Evolutionary conservation across 805 yeast genomes (phyloP).

Genomic region (Yarrowia divulgata): DNA sequence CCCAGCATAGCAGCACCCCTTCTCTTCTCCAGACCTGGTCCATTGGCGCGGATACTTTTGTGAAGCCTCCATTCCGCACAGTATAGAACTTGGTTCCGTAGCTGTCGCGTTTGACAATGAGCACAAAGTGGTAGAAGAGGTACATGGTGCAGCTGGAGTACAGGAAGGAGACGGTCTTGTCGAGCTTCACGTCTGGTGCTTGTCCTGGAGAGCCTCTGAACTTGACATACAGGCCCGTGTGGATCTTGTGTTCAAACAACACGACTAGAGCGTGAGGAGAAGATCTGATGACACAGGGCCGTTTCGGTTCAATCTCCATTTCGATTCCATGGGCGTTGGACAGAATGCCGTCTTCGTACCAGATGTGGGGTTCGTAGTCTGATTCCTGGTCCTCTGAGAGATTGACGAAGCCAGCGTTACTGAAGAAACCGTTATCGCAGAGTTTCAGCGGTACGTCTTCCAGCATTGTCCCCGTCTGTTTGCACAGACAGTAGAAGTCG

Average conservation of each 20-base stretch:
- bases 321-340: neutral
- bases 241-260: conserved; percentile 4
- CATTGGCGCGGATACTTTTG: neutral
- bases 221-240: neutral
- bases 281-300: neutral
- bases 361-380: neutral
- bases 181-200: neutral
- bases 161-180: conserved; percentile 1
- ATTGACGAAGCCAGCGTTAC: neutral
- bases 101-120: neutral
- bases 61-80: neutral
- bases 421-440: conserved; percentile 5
- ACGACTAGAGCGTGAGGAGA: conserved; percentile 14
- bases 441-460: neutral
- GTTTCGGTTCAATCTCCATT: conserved; percentile 11
- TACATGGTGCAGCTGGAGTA: neutral
- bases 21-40: conserved; percentile 20
- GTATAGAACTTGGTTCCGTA: conserved; percentile 11
- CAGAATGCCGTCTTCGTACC: conserved; percentile 5
- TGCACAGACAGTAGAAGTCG: conserved; percentile 12
- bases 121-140: conserved; percentile 9
- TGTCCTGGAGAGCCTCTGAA: neutral
- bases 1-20: neutral
- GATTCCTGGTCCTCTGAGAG: neutral
- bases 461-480: neutral